These are phyloP conservation scores for Trypanosoma vivax DNA, from an alignment of 208 protist genomes.

Conservation along the genomic window DNA sequence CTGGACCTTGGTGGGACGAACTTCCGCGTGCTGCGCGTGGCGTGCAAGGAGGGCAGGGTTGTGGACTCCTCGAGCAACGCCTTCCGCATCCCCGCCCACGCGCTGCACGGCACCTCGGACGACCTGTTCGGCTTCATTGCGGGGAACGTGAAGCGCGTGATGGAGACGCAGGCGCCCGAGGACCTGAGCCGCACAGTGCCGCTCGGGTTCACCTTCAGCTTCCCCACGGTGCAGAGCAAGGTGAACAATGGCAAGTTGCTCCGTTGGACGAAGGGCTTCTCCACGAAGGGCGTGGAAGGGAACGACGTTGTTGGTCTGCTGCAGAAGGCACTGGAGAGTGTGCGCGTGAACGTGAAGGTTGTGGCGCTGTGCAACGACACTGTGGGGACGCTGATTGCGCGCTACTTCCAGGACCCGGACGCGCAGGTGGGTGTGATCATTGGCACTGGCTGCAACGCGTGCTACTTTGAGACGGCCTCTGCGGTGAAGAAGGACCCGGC, in stretches of 20 bases:
- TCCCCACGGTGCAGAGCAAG: conserved; percentile 79
- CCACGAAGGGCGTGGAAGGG: conserved; percentile 76
- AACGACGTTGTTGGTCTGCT: conserved; percentile 85
- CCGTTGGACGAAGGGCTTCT: conserved; percentile 91
- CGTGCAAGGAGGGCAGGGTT: conserved; percentile 41
- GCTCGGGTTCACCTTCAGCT: conserved; percentile 92
- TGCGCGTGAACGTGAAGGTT: conserved; percentile 72
- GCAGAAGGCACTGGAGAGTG: conserved; percentile 48
- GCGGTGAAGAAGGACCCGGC: conserved; percentile 69
- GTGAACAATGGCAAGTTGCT: conserved; percentile 77
- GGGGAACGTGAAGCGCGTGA: conserved; percentile 56
- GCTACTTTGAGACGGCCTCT: conserved; percentile 79
- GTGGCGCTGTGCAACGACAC: conserved; percentile 90
- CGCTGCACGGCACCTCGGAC: conserved; percentile 35
- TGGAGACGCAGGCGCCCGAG: conserved; percentile 47
- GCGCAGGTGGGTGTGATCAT: conserved; percentile 81
- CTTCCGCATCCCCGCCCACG: conserved; percentile 53
- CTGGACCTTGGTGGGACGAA: conserved; percentile 90
- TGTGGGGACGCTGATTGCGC: conserved; percentile 81
- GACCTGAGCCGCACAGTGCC: conserved; percentile 50
- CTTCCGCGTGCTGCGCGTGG: conserved; percentile 78
- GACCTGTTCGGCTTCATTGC: conserved; percentile 89
- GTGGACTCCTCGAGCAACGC: conserved; percentile 29
- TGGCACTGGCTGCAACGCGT: conserved; percentile 88
- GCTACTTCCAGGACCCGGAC: conserved; percentile 60